A percentile compares a stretch with the other conserved stretches of the same genome.
These are phyloP conservation scores for Nakazawaea holstii DNA, from an alignment of 805 yeast species.

Conservation along the genomic window DNA sequence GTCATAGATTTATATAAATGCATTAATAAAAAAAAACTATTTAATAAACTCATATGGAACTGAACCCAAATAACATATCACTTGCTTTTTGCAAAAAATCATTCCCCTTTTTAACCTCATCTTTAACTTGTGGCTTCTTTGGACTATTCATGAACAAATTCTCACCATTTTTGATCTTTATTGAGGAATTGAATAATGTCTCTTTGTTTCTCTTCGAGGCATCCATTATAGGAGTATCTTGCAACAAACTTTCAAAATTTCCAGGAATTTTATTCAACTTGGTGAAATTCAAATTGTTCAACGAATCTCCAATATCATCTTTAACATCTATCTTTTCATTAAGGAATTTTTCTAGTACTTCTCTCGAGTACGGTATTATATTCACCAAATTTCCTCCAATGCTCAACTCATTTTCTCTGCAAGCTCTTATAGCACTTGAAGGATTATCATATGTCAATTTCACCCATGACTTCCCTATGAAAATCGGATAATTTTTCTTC, in stretches of 20 bases:
- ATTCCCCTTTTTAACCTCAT: background rate
- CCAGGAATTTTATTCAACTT: conserved; percentile 9
- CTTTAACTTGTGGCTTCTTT: conserved; percentile 8
- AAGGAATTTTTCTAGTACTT: conserved; percentile 54
- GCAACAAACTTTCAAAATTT: conserved; percentile 3
- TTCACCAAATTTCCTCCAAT: conserved; percentile 34
- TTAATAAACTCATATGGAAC: background rate
- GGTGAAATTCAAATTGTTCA: conserved; percentile 11
- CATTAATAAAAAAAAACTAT: background rate
- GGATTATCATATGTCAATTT: conserved; percentile 77
- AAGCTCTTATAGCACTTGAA: conserved; percentile 73
- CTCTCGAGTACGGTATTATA: conserved; percentile 62
- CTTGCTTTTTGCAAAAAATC: conserved; percentile 3
- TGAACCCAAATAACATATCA: conserved; percentile 9
- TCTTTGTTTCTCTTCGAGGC: conserved; percentile 13
- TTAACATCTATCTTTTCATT: conserved; percentile 33
- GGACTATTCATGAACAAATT: conserved; percentile 27
- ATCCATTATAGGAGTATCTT: conserved; percentile 9
- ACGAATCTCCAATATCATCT: conserved; percentile 44
- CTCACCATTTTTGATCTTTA: conserved; percentile 37
- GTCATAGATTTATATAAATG: background rate
- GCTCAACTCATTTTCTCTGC: conserved; percentile 63
- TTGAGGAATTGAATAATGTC: conserved; percentile 13
- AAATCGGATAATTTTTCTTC: conserved; percentile 51
- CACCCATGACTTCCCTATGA: conserved; percentile 88